A percentile compares a stretch with the other conserved stretches of the same genome.
phyloP scores from a whole-genome alignment of 495 filamentous ascomycete genomes.

The Hypoxylon trugodes region DNA sequence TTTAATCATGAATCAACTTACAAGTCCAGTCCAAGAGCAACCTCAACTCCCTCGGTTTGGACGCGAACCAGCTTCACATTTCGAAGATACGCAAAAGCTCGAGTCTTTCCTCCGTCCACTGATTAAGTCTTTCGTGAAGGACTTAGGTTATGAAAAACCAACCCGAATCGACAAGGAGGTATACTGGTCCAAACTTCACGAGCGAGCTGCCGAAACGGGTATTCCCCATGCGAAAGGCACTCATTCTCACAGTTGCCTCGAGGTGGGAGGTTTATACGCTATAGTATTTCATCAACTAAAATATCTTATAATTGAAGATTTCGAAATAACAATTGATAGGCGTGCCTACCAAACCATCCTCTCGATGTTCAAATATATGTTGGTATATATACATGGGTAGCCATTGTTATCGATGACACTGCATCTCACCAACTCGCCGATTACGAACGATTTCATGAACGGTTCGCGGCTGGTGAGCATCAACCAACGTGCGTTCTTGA shows the following conservation, averaged over 20 bases:
- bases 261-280: constrained; percentile 20
- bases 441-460: constrained; percentile 19
- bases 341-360: constrained; percentile 25
- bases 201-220: constrained; percentile 17
- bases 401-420: constrained; percentile 24
- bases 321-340: constrained; percentile 6
- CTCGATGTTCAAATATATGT: constrained; percentile 25
- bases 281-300: neutral
- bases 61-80: too few relatives aligned
- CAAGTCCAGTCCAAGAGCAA: too few relatives aligned
- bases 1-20: too few relatives aligned
- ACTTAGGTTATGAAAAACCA: neutral
- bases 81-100: too few relatives aligned
- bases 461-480: constrained; percentile 11
- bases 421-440: neutral
- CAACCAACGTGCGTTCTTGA: constrained; percentile 23
- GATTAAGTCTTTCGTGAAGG: constrained; percentile 2
- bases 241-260: constrained; percentile 17
- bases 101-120: too few relatives aligned
- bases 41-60: too few relatives aligned
- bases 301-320: neutral
- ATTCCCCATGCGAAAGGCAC: constrained; percentile 24
- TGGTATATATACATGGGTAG: constrained; percentile 33
- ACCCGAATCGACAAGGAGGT: neutral
- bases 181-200: constrained; percentile 13